These are phyloP conservation scores for Lathyrus sativus DNA, from an alignment of 306 rosid species.

Conservation along the genomic window DNA sequence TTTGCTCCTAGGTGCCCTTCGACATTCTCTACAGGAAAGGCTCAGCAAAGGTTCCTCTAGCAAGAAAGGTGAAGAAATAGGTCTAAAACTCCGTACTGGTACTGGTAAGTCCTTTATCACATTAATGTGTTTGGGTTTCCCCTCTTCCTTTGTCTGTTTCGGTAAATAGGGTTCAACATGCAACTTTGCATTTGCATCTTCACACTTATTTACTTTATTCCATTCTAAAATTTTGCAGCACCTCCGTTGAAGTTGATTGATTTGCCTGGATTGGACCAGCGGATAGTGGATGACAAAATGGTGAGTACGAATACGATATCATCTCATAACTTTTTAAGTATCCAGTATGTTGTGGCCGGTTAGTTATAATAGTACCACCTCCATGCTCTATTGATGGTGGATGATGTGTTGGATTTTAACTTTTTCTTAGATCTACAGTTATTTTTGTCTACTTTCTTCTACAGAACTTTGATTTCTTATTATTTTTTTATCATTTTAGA, in stretches of 20 bases:
- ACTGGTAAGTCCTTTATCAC: constrained; percentile 56
- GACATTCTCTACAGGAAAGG: constrained; percentile 93
- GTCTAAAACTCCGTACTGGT: constrained; percentile 79
- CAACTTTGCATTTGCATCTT: not conserved
- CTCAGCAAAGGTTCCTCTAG: constrained; percentile 84
- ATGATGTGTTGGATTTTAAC: constrained; percentile 16
- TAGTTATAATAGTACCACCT: constrained; percentile 13
- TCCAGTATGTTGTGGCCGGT: constrained; percentile 8
- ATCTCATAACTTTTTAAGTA: constrained; percentile 18
- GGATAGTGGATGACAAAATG: constrained; percentile 75
- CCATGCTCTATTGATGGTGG: constrained; percentile 26
- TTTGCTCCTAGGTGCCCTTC: constrained; percentile 66
- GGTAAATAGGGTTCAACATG: not conserved
- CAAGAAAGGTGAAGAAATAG: constrained; percentile 79
- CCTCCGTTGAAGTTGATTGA: constrained; percentile 95
- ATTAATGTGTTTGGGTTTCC: constrained; percentile 6
- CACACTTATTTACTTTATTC: constrained; percentile 26
- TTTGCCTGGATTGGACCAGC: constrained; percentile 96
- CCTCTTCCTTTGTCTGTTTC: not conserved
- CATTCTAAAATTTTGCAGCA: constrained; percentile 53
- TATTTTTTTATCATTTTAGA: constrained; percentile 48
- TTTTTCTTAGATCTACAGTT: constrained; percentile 31
- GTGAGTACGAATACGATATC: constrained; percentile 52
- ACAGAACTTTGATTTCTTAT: constrained; percentile 38
- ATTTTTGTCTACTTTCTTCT: constrained; percentile 33